A percentile compares a stretch with the other conserved stretches of the same genome.
Evolutionary conservation across 1,139 yeast species (phyloP).

Genomic region (Protomyces inouyei): DNA sequence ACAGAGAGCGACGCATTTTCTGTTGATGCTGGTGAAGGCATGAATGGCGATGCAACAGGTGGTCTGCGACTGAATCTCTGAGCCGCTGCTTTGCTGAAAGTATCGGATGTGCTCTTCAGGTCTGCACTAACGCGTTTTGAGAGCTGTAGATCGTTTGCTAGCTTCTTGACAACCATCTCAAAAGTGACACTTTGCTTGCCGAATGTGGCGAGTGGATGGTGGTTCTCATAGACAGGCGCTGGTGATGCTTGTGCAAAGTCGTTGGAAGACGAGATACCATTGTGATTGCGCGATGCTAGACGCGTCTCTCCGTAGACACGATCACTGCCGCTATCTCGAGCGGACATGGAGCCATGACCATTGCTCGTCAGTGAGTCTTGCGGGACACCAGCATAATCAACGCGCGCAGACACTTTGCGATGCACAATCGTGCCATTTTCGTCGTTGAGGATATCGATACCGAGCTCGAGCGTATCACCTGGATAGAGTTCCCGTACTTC

Average conservation of each 20-base stretch:
- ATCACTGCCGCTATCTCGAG: neutral
- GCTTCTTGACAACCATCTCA: constrained; percentile 25
- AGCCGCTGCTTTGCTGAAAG: neutral
- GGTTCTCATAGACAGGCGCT: neutral
- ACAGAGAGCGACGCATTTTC: constrained; percentile 5
- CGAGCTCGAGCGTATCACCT: constrained; percentile 79
- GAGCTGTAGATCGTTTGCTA: constrained; percentile 11
- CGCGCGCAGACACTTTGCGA: constrained; percentile 33
- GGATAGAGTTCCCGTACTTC: constrained; percentile 59
- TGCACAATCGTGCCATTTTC: constrained; percentile 33
- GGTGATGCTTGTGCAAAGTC: constrained; percentile 7
- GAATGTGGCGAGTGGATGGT: neutral
- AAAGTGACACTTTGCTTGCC: constrained; percentile 24
- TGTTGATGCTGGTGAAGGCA: neutral
- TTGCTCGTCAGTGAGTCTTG: constrained; percentile 1
- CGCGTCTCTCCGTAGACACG: neutral
- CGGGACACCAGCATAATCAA: constrained; percentile 31
- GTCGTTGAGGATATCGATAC: constrained; percentile 61
- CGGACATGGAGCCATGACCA: neutral
- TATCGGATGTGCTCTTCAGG: constrained; percentile 26
- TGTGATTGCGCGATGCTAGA: constrained; percentile 4
- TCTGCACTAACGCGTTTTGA: constrained; percentile 28
- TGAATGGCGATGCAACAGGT: neutral
- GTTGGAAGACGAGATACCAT: constrained; percentile 3
- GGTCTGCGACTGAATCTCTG: neutral